These are phyloP conservation scores for Diutina mesorugosa DNA, from an alignment of 1,139 yeast genomes.

Conservation along the genomic window DNA sequence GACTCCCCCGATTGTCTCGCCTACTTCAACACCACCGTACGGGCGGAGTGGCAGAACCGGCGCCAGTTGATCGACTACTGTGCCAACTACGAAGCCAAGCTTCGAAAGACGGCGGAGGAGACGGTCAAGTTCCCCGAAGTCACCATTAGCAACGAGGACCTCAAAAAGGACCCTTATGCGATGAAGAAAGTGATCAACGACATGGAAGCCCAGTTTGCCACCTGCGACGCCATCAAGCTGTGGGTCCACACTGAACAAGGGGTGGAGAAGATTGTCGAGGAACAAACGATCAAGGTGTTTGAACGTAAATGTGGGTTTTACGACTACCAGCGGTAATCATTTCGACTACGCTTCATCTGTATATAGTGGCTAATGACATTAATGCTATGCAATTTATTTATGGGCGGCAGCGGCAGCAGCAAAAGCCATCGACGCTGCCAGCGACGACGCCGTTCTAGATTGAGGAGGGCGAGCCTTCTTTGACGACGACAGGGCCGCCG, in stretches of 20 bases:
- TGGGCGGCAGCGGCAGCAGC: conserved; percentile 1
- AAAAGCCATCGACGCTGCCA: background rate
- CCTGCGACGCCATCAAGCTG: background rate
- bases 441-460: background rate
- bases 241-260: conserved; percentile 1
- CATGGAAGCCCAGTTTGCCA: conserved; percentile 1
- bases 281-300: background rate
- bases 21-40: background rate
- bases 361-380: background rate
- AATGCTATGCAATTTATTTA: background rate
- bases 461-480: background rate
- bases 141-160: background rate
- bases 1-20: background rate
- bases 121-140: background rate
- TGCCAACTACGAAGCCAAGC: background rate
- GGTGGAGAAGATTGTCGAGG: background rate
- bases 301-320: background rate
- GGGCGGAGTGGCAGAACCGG: background rate
- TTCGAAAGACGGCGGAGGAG: background rate
- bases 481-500: background rate
- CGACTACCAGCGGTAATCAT: background rate
- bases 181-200: background rate
- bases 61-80: background rate
- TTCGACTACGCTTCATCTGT: background rate
- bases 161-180: background rate